Conservation (phyloP, 2,329 filamentous ascomycete species). For the Phyllosticta capitalensis region DNA sequence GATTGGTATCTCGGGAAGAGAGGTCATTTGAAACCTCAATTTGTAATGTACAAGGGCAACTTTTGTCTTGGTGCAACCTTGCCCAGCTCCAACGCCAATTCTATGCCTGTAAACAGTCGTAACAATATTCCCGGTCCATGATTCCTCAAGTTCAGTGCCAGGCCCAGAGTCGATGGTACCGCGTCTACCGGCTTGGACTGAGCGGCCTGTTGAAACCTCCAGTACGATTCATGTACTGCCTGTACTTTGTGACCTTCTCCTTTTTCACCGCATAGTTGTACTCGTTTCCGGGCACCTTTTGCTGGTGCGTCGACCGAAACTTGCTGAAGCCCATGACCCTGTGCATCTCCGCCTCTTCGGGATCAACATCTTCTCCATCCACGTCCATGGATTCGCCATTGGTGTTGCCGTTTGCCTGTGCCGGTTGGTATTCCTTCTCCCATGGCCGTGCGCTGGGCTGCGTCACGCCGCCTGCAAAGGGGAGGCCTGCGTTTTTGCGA, state of each 20-base stretch:
- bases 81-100: conserved; percentile 5
- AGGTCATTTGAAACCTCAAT: neutral
- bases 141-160: neutral
- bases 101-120: neutral
- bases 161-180: neutral
- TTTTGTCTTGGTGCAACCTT: neutral
- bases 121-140: neutral
- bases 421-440: conserved; percentile 1
- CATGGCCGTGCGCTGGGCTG: conserved; percentile 5
- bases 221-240: conserved; percentile 90
- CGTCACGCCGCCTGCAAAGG: neutral
- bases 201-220: conserved; percentile 75
- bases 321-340: conserved; percentile 83
- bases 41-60: neutral
- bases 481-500: neutral
- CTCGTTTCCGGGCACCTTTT: conserved; percentile 77
- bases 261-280: conserved; percentile 71
- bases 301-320: conserved; percentile 80
- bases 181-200: conserved; percentile 30
- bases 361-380: conserved; percentile 49
- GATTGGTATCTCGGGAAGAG: neutral
- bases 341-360: conserved; percentile 63
- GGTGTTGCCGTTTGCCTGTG: neutral
- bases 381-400: conserved; percentile 31
- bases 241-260: conserved; percentile 89